phyloP scores from a whole-genome alignment of 331 rosid genomes.

The Acacia concinna region DNA sequence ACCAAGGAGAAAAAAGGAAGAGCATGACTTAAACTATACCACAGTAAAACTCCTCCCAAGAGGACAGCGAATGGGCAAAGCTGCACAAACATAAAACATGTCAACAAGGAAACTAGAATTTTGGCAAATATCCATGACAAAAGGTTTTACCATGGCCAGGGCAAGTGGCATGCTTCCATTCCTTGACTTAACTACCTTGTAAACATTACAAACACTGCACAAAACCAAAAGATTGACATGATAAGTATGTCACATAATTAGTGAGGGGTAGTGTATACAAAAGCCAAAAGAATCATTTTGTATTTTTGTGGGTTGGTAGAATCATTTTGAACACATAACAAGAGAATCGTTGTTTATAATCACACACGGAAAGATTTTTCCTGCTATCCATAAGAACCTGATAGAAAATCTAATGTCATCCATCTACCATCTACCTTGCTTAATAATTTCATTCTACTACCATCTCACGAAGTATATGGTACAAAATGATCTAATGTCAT shows the following conservation, averaged over 20 bases:
- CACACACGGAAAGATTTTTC: not conserved
- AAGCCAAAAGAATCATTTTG: conserved; percentile 12
- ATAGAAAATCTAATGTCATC: not conserved
- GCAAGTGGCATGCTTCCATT: conserved; percentile 81
- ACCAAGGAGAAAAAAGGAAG: not conserved
- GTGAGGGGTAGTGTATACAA: conserved; percentile 6
- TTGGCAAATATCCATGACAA: conserved; percentile 11
- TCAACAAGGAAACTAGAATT: conserved; percentile 29
- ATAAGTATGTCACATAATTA: conserved; percentile 21
- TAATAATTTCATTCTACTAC: conserved; percentile 11
- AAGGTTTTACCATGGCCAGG: conserved; percentile 77
- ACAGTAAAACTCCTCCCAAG: conserved; percentile 71
- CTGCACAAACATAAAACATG: conserved; percentile 46
- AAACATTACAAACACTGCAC: conserved; percentile 73
- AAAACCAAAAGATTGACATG: conserved; percentile 32
- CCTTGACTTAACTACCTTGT: conserved; percentile 77
- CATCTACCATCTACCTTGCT: not conserved
- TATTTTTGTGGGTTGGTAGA: not conserved
- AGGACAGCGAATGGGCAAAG: conserved; percentile 82
- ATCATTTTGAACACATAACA: not conserved
- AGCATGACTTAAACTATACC: conserved; percentile 51
- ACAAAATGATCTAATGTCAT: not conserved
- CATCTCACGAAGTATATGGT: conserved; percentile 8
- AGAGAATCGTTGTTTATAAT: conserved; percentile 6
- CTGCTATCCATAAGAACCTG: not conserved